A percentile compares a stretch with the other conserved stretches of the same genome.
These are phyloP conservation scores for Penicillium coffeae DNA, from an alignment of 495 filamentous ascomycete species.

Conservation along the genomic window DNA sequence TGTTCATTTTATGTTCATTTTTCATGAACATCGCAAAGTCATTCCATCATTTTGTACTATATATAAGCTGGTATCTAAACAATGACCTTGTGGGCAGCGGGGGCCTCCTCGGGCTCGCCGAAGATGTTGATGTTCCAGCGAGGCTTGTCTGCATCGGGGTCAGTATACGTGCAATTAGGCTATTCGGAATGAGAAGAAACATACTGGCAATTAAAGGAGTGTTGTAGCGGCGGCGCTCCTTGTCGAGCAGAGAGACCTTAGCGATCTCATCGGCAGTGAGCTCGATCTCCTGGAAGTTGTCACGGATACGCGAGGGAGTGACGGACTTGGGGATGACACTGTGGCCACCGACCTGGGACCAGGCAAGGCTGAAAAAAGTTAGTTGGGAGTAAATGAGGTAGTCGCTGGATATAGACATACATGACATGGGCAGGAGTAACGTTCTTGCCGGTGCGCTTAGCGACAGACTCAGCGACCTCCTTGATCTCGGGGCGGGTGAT, in stretches of 20 bases:
- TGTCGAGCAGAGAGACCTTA: conserved; percentile 39
- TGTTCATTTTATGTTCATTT: background rate
- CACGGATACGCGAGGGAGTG: conserved; percentile 42
- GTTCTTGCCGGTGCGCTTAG: conserved; percentile 34
- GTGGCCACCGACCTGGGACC: conserved; percentile 46
- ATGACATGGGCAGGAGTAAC: conserved; percentile 43
- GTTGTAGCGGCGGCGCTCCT: conserved; percentile 46
- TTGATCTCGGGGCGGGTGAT: conserved; percentile 43
- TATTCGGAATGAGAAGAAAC: conserved; percentile 1
- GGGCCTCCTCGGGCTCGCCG: conserved; percentile 38
- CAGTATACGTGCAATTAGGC: background rate
- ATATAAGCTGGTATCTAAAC: conserved; percentile 13
- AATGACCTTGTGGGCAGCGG: conserved; percentile 42
- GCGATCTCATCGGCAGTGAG: conserved; percentile 43
- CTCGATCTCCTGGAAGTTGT: conserved; percentile 49
- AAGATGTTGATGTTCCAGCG: conserved; percentile 48
- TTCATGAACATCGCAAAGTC: background rate
- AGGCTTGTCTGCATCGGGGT: conserved; percentile 31
- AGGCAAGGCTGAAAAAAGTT: conserved; percentile 32
- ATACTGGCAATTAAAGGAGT: conserved; percentile 37
- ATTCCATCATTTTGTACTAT: conserved; percentile 1
- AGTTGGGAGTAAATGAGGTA: background rate
- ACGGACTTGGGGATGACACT: conserved; percentile 51
- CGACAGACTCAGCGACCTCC: conserved; percentile 39
- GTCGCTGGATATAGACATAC: conserved; percentile 7